Evolutionary conservation across 75 land plant species (phyloP).

Genomic region (Sequoia sempervirens): DNA sequence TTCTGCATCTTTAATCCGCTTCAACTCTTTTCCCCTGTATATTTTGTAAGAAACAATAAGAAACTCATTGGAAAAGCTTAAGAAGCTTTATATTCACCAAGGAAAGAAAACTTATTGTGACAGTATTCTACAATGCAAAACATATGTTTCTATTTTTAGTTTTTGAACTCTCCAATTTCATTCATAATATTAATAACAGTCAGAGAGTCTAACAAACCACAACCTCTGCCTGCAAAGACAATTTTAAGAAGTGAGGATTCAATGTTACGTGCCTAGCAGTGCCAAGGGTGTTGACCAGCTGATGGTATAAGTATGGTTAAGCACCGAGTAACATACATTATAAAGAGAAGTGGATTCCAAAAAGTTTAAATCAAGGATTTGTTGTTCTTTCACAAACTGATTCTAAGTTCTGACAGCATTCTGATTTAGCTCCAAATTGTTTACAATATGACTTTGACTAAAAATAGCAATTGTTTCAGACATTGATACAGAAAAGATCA

Average conservation of each 20-base stretch:
- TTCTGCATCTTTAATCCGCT: conserved; percentile 45
- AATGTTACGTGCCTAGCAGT: neutral
- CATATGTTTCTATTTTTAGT: neutral
- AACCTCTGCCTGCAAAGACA: neutral
- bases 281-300: neutral
- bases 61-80: neutral
- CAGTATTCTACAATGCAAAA: neutral
- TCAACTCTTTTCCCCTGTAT: conserved; percentile 67
- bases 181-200: neutral
- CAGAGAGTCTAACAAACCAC: neutral
- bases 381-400: neutral
- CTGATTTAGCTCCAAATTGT: neutral
- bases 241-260: neutral
- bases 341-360: neutral
- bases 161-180: neutral
- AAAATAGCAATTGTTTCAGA: neutral
- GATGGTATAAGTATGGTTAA: neutral
- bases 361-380: neutral
- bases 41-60: neutral
- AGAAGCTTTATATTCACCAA: neutral
- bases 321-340: neutral
- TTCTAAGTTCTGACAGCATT: neutral
- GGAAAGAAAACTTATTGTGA: conserved; percentile 6
- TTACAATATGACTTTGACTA: neutral
- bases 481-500: neutral